Conservation (phyloP, 768 basidiomycete species). For the Clathrus columnatus region DNA sequence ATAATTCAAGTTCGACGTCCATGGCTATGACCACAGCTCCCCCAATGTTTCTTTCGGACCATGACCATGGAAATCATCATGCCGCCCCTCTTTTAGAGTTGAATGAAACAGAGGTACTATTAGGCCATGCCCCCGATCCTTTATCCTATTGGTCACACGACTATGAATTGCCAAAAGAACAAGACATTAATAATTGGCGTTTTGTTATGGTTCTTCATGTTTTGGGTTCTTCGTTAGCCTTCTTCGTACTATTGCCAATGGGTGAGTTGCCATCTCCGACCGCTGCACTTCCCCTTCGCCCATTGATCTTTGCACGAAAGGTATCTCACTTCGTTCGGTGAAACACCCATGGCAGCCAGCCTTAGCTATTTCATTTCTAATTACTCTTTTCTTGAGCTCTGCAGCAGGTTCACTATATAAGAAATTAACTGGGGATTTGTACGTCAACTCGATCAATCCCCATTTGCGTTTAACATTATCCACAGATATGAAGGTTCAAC, state of each 20-base stretch:
- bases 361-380: slow-evolving; percentile 55
- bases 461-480: background rate
- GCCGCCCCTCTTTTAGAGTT: slow-evolving; percentile 45
- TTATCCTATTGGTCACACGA: slow-evolving; percentile 81
- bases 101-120: slow-evolving; percentile 68
- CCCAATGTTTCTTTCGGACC: no score
- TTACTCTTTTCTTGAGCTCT: slow-evolving; percentile 52
- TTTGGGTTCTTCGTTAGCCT: slow-evolving; percentile 67
- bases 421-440: slow-evolving; percentile 80
- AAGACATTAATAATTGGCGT: slow-evolving; percentile 42
- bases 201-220: slow-evolving; percentile 66
- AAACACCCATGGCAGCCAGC: slow-evolving; percentile 57
- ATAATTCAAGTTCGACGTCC: no score
- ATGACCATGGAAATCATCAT: slow-evolving; percentile 30
- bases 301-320: slow-evolving; percentile 30
- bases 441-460: slow-evolving; percentile 20
- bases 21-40: no score
- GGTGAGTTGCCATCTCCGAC: slow-evolving; percentile 37
- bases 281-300: background rate
- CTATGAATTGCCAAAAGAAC: slow-evolving; percentile 41
- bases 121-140: slow-evolving; percentile 59
- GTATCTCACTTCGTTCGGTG: slow-evolving; percentile 70
- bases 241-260: slow-evolving; percentile 74
- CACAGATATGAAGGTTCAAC: slow-evolving; percentile 34
- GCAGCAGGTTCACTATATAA: slow-evolving; percentile 61